Base-by-base conservation (phyloP, 192 early-diverging fungal species). In the Umbelopsis sp. region DNA sequence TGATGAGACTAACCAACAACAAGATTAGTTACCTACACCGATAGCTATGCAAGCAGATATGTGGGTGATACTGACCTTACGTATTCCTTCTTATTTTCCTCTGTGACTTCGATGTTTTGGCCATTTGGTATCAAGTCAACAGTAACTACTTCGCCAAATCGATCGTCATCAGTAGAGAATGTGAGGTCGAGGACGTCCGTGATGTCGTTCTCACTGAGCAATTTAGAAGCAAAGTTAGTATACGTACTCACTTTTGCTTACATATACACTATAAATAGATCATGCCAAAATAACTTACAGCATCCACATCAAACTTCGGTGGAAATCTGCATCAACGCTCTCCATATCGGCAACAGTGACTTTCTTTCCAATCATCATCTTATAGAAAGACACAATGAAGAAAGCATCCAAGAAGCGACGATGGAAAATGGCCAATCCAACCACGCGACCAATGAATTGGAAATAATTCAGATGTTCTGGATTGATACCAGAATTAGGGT, bases 381-480 rank as follows among this genome's bases (percentile, higher is more conserved):
- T 99, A 83, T 99, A 99, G 80, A 99, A 96, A 24, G 94, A 92
- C 14, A 91, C 92, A 67, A 96, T 92, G 70, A 97, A 99, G 84
- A 96, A 99, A 1, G 96, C 93, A 69, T 98, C 97, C 65, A 99
- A 84, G 83, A 96, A 96, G 21, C 96, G 90, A 66, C 96, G 94
- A 82, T 99, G 97, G 91, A 98, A 97, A 45, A 99, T 95, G 9
- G 96, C 92, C 74, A 99, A 81, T 9, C 97, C 97, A 74, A 97
- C 92, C 25, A 96, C 91, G 62, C 97, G 95, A 6, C 97, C 97
- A 78, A 99, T 99, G 73, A 99, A 99, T 80, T 92, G 92, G 84
- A 97, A 99, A 85, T 97, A 97, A 80, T 96, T 96, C 59, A 99
- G 85, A 86, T 99, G 97, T 74, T 99, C 96, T 34, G 97, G 94